Percentiles rank a stretch among this genome's conserved stretches.
Conservation (phyloP, 352 stramenopile species). For the Aphanomyces stellatus region DNA sequence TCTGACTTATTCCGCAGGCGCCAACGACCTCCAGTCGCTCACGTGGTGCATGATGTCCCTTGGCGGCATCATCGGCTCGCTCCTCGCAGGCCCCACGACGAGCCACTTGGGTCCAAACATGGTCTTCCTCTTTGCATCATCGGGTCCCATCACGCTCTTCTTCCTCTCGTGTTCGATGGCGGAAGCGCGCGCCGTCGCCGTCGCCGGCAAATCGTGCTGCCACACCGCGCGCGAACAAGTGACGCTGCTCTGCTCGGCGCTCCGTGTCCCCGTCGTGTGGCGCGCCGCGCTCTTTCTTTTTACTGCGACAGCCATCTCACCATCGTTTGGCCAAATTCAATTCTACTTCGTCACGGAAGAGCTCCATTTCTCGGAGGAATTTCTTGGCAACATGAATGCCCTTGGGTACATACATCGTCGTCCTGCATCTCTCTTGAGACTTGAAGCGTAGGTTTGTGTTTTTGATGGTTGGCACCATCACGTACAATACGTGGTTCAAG, state of each 20-base stretch:
- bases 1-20: conserved; percentile 35
- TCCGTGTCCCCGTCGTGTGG: conserved; percentile 77
- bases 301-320: conserved; percentile 88
- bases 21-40: conserved; percentile 90
- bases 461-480: conserved; percentile 63
- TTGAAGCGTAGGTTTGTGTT: conserved; percentile 35
- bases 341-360: conserved; percentile 96
- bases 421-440: conserved; percentile 4
- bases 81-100: conserved; percentile 87
- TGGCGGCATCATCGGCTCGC: conserved; percentile 88
- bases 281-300: conserved; percentile 96
- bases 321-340: conserved; percentile 90
- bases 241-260: neutral
- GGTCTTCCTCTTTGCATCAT: conserved; percentile 89
- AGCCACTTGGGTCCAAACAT: conserved; percentile 84
- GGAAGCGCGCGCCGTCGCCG: conserved; percentile 44
- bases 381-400: conserved; percentile 84
- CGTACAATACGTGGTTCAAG: conserved; percentile 85
- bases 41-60: conserved; percentile 92
- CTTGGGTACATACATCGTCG: conserved; percentile 39
- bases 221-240: conserved; percentile 1
- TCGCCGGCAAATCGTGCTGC: neutral
- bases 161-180: conserved; percentile 83
- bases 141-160: conserved; percentile 86
- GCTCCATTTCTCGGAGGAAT: conserved; percentile 91